Evolutionary conservation across 2,329 filamentous ascomycete species (phyloP), one percentile per base, ranked within the genome.

Genomic region (Pseudonectria foliicola): DNA sequence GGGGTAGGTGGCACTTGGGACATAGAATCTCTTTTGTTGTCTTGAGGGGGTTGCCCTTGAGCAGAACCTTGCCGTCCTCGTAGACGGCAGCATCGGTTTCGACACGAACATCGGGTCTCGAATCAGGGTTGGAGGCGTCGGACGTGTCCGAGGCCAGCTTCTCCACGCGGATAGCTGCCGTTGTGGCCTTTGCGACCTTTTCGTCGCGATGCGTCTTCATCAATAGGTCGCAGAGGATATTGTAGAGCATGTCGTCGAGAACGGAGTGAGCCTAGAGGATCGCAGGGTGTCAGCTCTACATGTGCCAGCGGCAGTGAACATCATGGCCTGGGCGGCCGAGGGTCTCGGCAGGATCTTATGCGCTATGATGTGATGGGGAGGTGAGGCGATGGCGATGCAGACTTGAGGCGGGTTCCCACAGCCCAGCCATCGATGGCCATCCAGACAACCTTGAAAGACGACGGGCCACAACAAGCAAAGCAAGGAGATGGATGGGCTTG

Each of bases 141-240:
- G 72, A 70, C 42, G 69, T 62, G 43, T 77, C 71, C 44, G 68
- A 64, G 33, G 73, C 74, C 44, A 77, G 59, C 52, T 80, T 78
- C 59, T 82, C 76, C 52, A 80, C 71, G 31, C 70, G 66, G 47
- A 82, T 80, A 45, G 77, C 70, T 50, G 82, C 72, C 40, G 81
- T 73, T 44, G 74, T 63, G 49, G 78, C 77, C 56, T 81, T 77
- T 34, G 85, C 77, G 44, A 78, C 75, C 66, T 89, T 89, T 63
- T 90, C 85, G 48, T 84, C 75, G 46, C 81, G 82, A 58, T 90
- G 85, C 27, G 77, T 79, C 57, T 84, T 77, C 52, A 87, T 70
- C 44, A 86, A 68, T 33, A 86, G 70, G 56, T 85, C 82, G 59
- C 84, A 80, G 47, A 89, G 72, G 52, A 89, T 74, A 59, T 85